Evolutionary conservation across 345 rosid genomes (phyloP), one percentile per base, ranked within the genome.

Genomic region (Hevea brasiliensis): DNA sequence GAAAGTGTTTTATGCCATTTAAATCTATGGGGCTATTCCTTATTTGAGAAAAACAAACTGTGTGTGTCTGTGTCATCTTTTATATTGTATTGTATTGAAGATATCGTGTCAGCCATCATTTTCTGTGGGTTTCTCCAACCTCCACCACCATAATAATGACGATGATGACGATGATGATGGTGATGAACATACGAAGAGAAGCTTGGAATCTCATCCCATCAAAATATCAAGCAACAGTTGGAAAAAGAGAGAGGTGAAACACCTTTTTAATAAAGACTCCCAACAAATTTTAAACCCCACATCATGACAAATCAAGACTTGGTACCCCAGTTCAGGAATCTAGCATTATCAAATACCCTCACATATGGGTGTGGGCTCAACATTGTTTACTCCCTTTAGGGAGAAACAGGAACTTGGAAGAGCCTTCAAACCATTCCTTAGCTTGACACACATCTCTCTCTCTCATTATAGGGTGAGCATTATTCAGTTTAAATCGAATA

Each of bases 81-180:
- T n/a, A 60, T 14, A 51, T 59, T 37, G 72, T 66, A n/a, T 58
- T 40, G 59, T n/a, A 58, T 35, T 24, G 29, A 42, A 53, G 68
- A 50, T 26, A 76, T 64, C 29, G 45, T 53, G 80, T 69, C 59
- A 63, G 65, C 70, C 72, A 73, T 77, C 78, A 54, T 73, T 67
- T 64, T 54, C 41, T 69, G 1, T 29, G 40, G 42, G 63, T 68
- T 67, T n/a, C 70, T 53, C 40, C 41, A 60, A 54, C 68, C 62
- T 59, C 77, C 56, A n/a, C n/a, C n/a, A 44, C 71, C 69, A 54
- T 27, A 27, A 32, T 35, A 44, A n/a, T 11, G 35, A 61, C 6
- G n/a, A 61, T 2, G 26, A 61, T 9, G n/a, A 9, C 10, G 17
- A 67, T 3, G 29, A 9, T 6, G 26, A 57, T 70, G 27, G 63